A percentile compares a stretch with the other conserved stretches of the same genome.
Conservation (phyloP, 2,329 filamentous ascomycete genomes). For the Blumeria graminis region DNA sequence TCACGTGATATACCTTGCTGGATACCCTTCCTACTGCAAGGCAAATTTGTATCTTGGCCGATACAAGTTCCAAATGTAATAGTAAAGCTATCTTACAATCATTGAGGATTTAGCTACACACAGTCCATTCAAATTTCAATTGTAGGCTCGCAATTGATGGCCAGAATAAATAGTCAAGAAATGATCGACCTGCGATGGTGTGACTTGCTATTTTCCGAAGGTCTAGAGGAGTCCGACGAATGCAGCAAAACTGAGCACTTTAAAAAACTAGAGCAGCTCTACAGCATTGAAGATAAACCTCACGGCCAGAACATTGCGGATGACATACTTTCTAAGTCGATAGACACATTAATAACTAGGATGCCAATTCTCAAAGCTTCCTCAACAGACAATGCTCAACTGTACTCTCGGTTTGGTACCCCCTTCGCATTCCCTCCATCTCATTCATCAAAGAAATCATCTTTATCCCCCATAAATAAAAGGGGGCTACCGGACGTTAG, state of each 20-base stretch:
- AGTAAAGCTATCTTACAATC: not conserved
- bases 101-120: not conserved
- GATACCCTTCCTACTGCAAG: not conserved
- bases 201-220: not conserved
- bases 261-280: not conserved
- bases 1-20: not conserved
- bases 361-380: not conserved
- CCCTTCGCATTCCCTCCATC: not conserved
- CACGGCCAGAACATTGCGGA: not conserved
- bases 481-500: not conserved
- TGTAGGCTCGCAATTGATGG: not conserved
- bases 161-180: not conserved
- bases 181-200: not conserved
- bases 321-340: not conserved
- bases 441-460: not conserved
- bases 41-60: not conserved
- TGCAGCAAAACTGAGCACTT: not conserved
- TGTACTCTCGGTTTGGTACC: not conserved
- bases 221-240: not conserved
- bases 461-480: not conserved
- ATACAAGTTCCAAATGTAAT: not conserved
- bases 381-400: not conserved
- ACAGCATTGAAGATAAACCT: not conserved
- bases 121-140: not conserved
- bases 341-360: not conserved